phyloP scores from a whole-genome alignment of 1,139 yeast species.

The Yamadazyma epiphylla region DNA sequence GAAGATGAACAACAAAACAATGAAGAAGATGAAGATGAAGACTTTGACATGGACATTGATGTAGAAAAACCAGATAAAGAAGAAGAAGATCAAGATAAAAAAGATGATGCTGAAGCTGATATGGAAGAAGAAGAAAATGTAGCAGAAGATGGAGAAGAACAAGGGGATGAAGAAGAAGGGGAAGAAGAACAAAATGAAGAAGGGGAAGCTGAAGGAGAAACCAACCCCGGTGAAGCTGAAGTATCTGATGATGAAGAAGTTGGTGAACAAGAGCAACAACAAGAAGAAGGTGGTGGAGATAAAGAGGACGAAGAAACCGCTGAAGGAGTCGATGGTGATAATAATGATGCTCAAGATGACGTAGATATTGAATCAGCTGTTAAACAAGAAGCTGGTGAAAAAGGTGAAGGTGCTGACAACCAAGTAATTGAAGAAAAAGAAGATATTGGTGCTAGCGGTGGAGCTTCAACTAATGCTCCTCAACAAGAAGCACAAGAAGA shows the following conservation, averaged over 20 bases:
- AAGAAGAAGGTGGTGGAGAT: conserved; percentile 17
- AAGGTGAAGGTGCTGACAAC: conserved; percentile 76
- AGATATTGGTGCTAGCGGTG: conserved; percentile 67
- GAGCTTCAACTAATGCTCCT: conserved; percentile 44
- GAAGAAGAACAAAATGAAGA: conserved; percentile 19
- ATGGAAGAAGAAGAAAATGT: conserved; percentile 22
- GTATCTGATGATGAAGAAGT: conserved; percentile 19
- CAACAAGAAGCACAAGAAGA: conserved; percentile 24
- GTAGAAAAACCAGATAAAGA: conserved; percentile 15
- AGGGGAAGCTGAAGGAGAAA: conserved; percentile 17
- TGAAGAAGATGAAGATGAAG: conserved; percentile 26
- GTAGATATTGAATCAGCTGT: conserved; percentile 64
- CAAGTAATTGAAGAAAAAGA: conserved; percentile 64
- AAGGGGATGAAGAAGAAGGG: conserved; percentile 19
- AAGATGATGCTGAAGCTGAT: conserved; percentile 17
- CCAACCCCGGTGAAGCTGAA: conserved; percentile 17
- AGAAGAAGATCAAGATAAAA: conserved; percentile 15
- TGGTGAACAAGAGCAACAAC: conserved; percentile 18
- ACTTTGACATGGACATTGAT: conserved; percentile 21
- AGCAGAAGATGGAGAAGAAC: conserved; percentile 22
- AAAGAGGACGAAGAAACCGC: conserved; percentile 16
- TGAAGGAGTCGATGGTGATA: conserved; percentile 39
- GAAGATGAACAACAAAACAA: conserved; percentile 50
- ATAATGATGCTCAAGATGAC: conserved; percentile 49
- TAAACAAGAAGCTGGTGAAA: conserved; percentile 66